Conservation (phyloP, 108 stramenopile species). For the Parmales sp. region DNA sequence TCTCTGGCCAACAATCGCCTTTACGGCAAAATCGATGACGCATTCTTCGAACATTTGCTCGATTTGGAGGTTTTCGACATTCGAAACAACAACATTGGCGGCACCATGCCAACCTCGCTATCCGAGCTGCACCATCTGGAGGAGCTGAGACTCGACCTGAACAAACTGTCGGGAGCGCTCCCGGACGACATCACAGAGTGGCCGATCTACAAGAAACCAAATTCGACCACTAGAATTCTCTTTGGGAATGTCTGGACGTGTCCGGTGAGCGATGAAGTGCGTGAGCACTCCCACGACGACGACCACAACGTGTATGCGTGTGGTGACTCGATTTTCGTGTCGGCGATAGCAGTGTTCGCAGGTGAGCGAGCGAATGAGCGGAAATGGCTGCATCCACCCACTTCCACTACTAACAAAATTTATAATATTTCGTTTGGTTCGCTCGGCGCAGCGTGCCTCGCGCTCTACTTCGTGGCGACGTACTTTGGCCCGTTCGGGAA, state of each 20-base stretch:
- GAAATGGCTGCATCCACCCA: too few relatives aligned
- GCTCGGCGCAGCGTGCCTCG: neutral
- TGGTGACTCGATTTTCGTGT: neutral
- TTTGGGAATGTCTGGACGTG: constrained; percentile 10
- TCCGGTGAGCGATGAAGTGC: neutral
- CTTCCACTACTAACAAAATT: too few relatives aligned
- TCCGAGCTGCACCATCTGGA: neutral
- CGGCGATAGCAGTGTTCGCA: too few relatives aligned
- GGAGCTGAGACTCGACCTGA: constrained; percentile 1
- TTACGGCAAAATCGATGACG: neutral
- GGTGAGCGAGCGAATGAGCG: too few relatives aligned
- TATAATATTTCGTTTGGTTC: too few relatives aligned
- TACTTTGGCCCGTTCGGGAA: too few relatives aligned
- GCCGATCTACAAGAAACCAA: neutral
- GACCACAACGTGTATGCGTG: neutral
- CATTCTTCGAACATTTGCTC: neutral
- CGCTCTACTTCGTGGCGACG: too few relatives aligned
- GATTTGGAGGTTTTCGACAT: neutral
- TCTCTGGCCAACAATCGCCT: neutral
- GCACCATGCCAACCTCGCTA: neutral
- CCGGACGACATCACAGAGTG: neutral
- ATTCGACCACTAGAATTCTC: neutral
- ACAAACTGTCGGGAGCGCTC: neutral
- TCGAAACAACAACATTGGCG: constrained; percentile 3
- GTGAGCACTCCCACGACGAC: constrained; percentile 4